Conservation (phyloP, 2,329 filamentous ascomycete genomes). For the Myriangium duriaei region DNA sequence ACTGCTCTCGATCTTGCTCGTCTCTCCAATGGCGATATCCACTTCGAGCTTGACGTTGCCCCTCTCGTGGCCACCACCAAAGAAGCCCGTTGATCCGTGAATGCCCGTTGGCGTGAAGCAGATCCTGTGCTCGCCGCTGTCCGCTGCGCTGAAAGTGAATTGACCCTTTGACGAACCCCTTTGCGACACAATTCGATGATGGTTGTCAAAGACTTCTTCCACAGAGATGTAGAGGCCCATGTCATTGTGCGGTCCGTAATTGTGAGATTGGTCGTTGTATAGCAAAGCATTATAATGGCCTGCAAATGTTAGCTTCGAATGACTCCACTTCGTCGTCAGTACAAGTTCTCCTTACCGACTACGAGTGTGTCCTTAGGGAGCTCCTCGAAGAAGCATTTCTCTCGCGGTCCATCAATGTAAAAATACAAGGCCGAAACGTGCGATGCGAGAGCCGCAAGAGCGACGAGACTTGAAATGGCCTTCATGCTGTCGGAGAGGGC, state of each 20-base stretch:
- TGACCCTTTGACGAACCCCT: constrained; percentile 62
- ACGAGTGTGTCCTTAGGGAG: constrained; percentile 94
- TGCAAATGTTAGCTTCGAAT: constrained; percentile 20
- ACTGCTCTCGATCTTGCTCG: constrained; percentile 80
- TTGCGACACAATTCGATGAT: constrained; percentile 90
- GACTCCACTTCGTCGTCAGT: background rate
- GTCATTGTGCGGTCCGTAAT: constrained; percentile 60
- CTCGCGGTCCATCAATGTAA: constrained; percentile 73
- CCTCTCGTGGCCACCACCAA: constrained; percentile 50
- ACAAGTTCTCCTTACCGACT: constrained; percentile 48
- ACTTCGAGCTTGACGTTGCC: constrained; percentile 74
- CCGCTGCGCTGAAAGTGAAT: constrained; percentile 92
- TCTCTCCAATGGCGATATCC: constrained; percentile 89
- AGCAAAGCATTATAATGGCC: constrained; percentile 80
- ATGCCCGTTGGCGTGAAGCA: constrained; percentile 82
- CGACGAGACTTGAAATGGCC: constrained; percentile 3
- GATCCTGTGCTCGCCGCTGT: constrained; percentile 88
- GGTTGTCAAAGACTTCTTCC: constrained; percentile 93
- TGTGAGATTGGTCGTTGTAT: constrained; percentile 56
- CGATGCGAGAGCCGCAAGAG: constrained; percentile 26
- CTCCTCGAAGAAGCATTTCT: constrained; percentile 98
- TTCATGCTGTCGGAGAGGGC: background rate
- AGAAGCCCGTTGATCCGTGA: constrained; percentile 57
- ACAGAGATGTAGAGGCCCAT: constrained; percentile 77
- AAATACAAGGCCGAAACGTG: constrained; percentile 83